Percentiles rank a stretch among this genome's conserved stretches.
phyloP scores from a whole-genome alignment of 83 land plant genomes.

The Picea mariana region DNA sequence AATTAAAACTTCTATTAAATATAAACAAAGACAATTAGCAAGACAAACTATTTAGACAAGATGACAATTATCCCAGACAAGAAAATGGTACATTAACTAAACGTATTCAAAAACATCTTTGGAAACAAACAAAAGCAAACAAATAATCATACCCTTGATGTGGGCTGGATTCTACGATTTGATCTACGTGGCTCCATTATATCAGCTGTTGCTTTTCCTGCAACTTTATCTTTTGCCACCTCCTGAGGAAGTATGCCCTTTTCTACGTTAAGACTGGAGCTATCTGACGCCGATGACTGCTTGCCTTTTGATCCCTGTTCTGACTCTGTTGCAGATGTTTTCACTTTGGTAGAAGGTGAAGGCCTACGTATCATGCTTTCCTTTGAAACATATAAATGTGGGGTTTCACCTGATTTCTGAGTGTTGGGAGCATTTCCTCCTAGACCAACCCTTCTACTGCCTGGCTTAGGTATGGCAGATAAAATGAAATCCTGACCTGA shows the following conservation, averaged over 20 bases:
- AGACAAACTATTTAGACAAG: background rate
- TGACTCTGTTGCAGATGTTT: slow-evolving; percentile 20
- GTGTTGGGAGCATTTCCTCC: slow-evolving; percentile 11
- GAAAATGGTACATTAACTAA: background rate
- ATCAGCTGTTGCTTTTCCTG: slow-evolving; percentile 32
- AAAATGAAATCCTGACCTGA: background rate
- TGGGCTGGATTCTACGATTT: slow-evolving; percentile 81
- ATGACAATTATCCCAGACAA: background rate
- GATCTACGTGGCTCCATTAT: slow-evolving; percentile 68
- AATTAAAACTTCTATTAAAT: background rate
- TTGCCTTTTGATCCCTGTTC: slow-evolving; percentile 41
- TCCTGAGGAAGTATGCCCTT: slow-evolving; percentile 25
- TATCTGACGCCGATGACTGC: slow-evolving; percentile 29
- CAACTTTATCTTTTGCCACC: slow-evolving; percentile 9
- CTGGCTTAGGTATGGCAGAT: slow-evolving; percentile 20
- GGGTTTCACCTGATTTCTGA: slow-evolving; percentile 17
- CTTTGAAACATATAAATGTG: slow-evolving; percentile 21
- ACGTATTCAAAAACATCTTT: background rate
- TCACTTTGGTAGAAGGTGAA: slow-evolving; percentile 21
- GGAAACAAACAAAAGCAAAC: background rate
- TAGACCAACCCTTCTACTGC: slow-evolving; percentile 11
- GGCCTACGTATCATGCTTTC: slow-evolving; percentile 2
- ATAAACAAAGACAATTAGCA: background rate
- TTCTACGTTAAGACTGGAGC: slow-evolving; percentile 26
- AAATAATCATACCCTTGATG: slow-evolving; percentile 57